These are phyloP conservation scores for Omphalotus guepiniiformis DNA, from an alignment of 768 basidiomycete genomes.

Conservation along the genomic window DNA sequence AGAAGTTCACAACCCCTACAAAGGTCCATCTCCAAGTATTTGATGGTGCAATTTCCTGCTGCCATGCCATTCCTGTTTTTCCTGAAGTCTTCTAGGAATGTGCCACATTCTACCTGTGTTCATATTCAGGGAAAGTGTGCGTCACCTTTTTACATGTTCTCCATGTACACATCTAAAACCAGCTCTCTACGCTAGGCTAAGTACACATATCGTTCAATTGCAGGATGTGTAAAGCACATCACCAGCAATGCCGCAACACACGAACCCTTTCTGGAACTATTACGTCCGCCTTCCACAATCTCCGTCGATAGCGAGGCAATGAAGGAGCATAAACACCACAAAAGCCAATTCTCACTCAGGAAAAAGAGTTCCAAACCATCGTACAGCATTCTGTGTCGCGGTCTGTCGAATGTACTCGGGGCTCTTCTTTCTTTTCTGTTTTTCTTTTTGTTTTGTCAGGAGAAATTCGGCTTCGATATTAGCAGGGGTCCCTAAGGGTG, in stretches of 20 bases:
- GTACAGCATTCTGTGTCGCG: no score
- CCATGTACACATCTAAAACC: neutral
- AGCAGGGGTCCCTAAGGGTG: no score
- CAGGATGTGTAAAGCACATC: slow-evolving; percentile 53
- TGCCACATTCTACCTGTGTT: slow-evolving; percentile 75
- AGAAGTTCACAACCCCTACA: slow-evolving; percentile 48
- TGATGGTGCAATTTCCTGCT: slow-evolving; percentile 51
- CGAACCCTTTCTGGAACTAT: slow-evolving; percentile 43
- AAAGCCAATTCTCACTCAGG: slow-evolving; percentile 7
- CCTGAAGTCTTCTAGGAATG: slow-evolving; percentile 41
- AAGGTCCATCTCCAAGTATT: slow-evolving; percentile 72
- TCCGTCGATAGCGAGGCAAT: slow-evolving; percentile 16
- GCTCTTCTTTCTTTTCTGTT: no score
- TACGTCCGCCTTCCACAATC: slow-evolving; percentile 24
- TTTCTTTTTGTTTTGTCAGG: no score
- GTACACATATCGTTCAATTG: slow-evolving; percentile 56
- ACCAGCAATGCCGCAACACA: slow-evolving; percentile 33
- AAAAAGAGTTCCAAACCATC: slow-evolving; percentile 2
- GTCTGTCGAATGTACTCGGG: no score
- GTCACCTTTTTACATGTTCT: slow-evolving; percentile 14
- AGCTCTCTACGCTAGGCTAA: no score
- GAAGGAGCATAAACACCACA: neutral
- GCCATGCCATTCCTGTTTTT: neutral
- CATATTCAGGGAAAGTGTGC: slow-evolving; percentile 55
- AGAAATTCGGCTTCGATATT: no score